These are phyloP conservation scores for Tetraselmis chui DNA, from an alignment of 139 green algal species.

Conservation along the genomic window DNA sequence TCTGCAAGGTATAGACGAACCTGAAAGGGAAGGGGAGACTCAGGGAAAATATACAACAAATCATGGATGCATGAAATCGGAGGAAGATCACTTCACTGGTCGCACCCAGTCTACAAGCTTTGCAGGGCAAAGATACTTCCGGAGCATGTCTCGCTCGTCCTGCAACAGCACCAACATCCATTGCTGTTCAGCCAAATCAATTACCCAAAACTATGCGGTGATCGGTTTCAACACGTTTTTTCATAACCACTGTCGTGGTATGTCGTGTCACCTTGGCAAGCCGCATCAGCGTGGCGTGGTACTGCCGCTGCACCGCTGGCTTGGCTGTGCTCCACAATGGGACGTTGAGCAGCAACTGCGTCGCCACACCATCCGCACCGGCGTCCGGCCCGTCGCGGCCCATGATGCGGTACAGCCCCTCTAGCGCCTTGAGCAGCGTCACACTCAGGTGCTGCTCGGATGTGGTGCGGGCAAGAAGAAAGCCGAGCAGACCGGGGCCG, in stretches of 20 bases:
- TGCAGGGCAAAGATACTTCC: neutral
- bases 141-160: conserved; percentile 13
- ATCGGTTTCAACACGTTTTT: no score
- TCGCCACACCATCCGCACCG: conserved; percentile 1
- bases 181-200: no score
- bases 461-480: conserved; percentile 14
- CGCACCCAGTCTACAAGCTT: neutral
- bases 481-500: conserved; percentile 16
- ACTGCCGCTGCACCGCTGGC: conserved; percentile 16
- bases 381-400: neutral
- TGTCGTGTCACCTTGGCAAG: conserved; percentile 27
- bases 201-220: no score
- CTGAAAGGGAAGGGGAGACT: no score
- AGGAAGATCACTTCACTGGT: no score
- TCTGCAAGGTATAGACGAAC: neutral
- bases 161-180: conserved; percentile 2
- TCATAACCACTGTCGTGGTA: no score
- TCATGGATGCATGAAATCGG: no score
- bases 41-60: no score
- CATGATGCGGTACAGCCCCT: conserved; percentile 21
- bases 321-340: conserved; percentile 27
- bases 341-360: conserved; percentile 35
- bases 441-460: conserved; percentile 21
- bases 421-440: conserved; percentile 16
- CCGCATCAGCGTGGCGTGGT: conserved; percentile 16